These are phyloP conservation scores for Monilinia vaccinii-corymbosi DNA, from an alignment of 2,329 filamentous ascomycete genomes.

Conservation along the genomic window DNA sequence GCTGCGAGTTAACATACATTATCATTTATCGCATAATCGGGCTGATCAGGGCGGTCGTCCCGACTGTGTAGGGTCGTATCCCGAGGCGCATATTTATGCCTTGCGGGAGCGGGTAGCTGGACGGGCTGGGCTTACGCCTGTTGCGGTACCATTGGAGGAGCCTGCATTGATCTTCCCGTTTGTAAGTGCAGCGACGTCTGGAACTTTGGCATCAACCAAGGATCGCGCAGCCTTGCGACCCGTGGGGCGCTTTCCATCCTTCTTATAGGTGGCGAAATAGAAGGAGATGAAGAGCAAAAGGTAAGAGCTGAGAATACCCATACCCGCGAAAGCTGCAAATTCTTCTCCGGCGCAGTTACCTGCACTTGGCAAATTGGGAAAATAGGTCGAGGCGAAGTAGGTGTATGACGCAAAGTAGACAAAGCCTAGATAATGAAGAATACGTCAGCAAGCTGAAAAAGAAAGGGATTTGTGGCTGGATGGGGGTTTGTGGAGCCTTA, in stretches of 20 bases:
- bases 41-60: neutral
- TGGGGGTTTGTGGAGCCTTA: slow-evolving; percentile 33
- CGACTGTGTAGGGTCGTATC: slow-evolving; percentile 1
- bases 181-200: slow-evolving; percentile 28
- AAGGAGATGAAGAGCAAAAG: slow-evolving; percentile 97
- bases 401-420: slow-evolving; percentile 99
- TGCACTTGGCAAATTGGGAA: slow-evolving; percentile 69
- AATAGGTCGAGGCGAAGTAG: slow-evolving; percentile 92
- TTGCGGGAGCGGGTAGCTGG: slow-evolving; percentile 29
- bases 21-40: slow-evolving; percentile 6
- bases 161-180: slow-evolving; percentile 38
- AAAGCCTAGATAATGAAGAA: slow-evolving; percentile 55
- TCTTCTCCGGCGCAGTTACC: slow-evolving; percentile 92
- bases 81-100: slow-evolving; percentile 21
- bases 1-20: slow-evolving; percentile 5
- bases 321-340: slow-evolving; percentile 88
- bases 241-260: slow-evolving; percentile 69
- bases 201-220: slow-evolving; percentile 33
- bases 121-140: slow-evolving; percentile 24
- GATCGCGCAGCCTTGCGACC: slow-evolving; percentile 64
- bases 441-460: slow-evolving; percentile 15
- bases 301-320: slow-evolving; percentile 88
- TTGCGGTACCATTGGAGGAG: slow-evolving; percentile 41
- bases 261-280: slow-evolving; percentile 95
- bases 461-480: slow-evolving; percentile 4